phyloP scores from a whole-genome alignment of 1,139 yeast genomes.

The Pichia terricola region DNA sequence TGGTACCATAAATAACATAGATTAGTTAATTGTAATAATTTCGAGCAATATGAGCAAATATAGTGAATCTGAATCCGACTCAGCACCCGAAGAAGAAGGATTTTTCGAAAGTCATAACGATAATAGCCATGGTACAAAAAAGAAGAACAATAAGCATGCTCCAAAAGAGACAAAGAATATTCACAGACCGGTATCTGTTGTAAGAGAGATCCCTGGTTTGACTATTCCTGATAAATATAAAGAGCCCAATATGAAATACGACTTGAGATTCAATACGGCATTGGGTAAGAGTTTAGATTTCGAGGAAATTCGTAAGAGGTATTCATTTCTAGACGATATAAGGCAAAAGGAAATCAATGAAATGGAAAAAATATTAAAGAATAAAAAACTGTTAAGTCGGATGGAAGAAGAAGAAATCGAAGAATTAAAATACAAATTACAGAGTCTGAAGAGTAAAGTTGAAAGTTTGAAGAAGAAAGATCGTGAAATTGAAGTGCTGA shows the following conservation, averaged over 20 bases:
- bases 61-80: slow-evolving; percentile 10
- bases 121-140: slow-evolving; percentile 11
- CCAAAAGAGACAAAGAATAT: slow-evolving; percentile 61
- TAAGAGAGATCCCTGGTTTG: slow-evolving; percentile 71
- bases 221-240: slow-evolving; percentile 14
- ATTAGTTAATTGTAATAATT: too few species aligned
- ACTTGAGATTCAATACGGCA: slow-evolving; percentile 84
- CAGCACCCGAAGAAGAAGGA: slow-evolving; percentile 15
- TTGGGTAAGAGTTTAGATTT: slow-evolving; percentile 69
- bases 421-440: slow-evolving; percentile 44
- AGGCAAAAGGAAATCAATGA: slow-evolving; percentile 61
- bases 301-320: slow-evolving; percentile 57
- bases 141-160: slow-evolving; percentile 52
- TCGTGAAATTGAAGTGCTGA: slow-evolving; percentile 55
- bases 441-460: slow-evolving; percentile 62
- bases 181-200: slow-evolving; percentile 55
- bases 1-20: too few species aligned
- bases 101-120: slow-evolving; percentile 2
- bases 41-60: too few species aligned
- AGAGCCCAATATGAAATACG: slow-evolving; percentile 26
- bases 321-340: slow-evolving; percentile 79
- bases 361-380: slow-evolving; percentile 47
- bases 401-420: slow-evolving; percentile 41
- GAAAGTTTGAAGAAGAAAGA: slow-evolving; percentile 73
- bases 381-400: slow-evolving; percentile 39